phyloP scores from a whole-genome alignment of 2,329 filamentous ascomycete species.

The Monilinia aucupariae region DNA sequence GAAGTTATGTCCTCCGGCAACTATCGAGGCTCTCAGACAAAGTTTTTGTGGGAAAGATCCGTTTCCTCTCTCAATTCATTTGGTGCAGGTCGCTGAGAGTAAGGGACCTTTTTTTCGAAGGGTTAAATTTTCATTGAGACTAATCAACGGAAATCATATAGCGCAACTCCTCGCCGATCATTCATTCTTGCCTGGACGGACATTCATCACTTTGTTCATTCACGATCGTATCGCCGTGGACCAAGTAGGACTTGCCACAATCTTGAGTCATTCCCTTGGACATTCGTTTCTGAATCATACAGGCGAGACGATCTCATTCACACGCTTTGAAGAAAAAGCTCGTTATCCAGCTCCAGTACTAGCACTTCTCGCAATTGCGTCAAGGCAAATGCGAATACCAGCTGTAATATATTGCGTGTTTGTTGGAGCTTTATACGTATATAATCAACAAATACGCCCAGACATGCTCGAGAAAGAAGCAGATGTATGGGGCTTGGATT shows the following conservation, averaged over 20 bases:
- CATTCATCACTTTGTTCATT: not conserved
- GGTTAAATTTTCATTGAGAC: not conserved
- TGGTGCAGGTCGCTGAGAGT: not conserved
- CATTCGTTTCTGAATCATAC: not conserved
- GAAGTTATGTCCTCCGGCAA: not conserved
- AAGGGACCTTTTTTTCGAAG: not conserved
- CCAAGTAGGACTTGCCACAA: not conserved
- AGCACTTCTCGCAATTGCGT: not conserved
- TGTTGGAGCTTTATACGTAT: not conserved
- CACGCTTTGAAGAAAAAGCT: not conserved
- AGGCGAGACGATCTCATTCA: not conserved
- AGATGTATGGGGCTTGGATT: not conserved
- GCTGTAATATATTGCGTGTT: not conserved
- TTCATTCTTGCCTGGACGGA: not conserved
- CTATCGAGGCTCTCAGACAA: not conserved
- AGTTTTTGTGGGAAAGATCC: not conserved
- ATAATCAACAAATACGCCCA: not conserved
- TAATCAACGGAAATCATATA: not conserved
- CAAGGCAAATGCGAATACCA: not conserved
- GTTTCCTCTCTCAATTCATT: not conserved
- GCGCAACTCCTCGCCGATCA: not conserved
- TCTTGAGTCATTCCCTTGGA: not conserved
- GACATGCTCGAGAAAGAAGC: not conserved
- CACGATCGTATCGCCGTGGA: not conserved
- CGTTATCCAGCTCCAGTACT: not conserved